Evolutionary conservation across 805 yeast genomes (phyloP), one percentile per base, ranked within the genome.

Genomic region (Metschnikowia borealis): DNA sequence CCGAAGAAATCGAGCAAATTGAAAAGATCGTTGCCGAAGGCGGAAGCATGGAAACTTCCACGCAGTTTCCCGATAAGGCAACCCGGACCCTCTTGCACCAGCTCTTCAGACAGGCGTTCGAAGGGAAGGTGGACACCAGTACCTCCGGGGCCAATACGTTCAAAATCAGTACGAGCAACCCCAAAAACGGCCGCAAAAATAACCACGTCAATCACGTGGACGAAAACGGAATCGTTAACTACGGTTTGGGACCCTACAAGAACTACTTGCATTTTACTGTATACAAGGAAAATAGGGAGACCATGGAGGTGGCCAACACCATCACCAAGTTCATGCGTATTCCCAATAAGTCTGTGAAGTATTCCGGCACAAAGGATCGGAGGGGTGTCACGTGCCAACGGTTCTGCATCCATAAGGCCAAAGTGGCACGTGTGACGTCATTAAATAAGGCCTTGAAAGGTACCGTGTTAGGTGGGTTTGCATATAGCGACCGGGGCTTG

Each of bases 321-420:
- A 70, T 94, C 44, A 74, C 91, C 44, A 85, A 85, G 62, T 79
- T 88, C 53, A 72, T 94, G 55, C 80, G 89, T 54, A 70, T 87
- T 18, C 92, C 91, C n/a, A 73, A 85, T 5, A 85, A 84, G 55
- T 64, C 74, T 38, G 76, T 94, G 34, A 77, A 88, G 47, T 89
- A 84, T 66, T 96, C 97, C 0, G 99, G 99, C 20, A 95, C 99
- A 2, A 94, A 94, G 62, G 99, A 94, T 66, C 80, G 98, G 59
- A 82, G 99, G 65, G 99, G 95, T 44, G 91, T 89, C 21, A 94
- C 99, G 5, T 89, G 89, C 46, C 99, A 94, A 68, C 79, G 82
- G 53, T 77, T 85, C 51, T 83, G 89, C 17, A 73, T 89, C 44
- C 80, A 83, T 48, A 82, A 81, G 56, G 81, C 88, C 47, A 80